phyloP scores from a whole-genome alignment of 2,329 filamentous ascomycete species.

The Fusarium sp. region DNA sequence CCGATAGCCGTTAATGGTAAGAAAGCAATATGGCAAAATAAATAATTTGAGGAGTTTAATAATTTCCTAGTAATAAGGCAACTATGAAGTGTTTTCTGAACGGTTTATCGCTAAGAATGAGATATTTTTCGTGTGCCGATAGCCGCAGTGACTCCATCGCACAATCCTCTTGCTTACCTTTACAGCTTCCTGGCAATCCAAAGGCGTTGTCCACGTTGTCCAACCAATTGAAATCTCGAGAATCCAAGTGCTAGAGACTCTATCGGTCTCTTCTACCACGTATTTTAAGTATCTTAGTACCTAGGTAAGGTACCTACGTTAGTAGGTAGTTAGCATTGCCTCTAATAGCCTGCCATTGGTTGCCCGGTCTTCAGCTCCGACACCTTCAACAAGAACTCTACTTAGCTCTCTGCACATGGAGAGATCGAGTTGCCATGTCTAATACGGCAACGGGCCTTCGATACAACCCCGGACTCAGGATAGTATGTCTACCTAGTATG shows the following conservation, averaged over 20 bases:
- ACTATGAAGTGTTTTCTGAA: too few relatives aligned
- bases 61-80: not conserved
- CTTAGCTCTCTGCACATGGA: not conserved
- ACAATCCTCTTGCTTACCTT: not conserved
- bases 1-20: slow-evolving; percentile 14
- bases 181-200: too few relatives aligned
- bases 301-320: too few relatives aligned
- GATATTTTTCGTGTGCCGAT: slow-evolving; percentile 9
- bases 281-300: too few relatives aligned
- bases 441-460: not conserved
- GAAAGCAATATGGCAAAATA: not conserved
- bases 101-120: too few relatives aligned
- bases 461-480: not conserved
- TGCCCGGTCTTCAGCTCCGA: not conserved
- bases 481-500: not conserved
- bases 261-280: not conserved
- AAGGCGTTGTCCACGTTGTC: not conserved
- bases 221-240: slow-evolving; percentile 1
- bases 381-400: not conserved
- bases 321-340: not conserved
- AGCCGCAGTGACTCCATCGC: slow-evolving; percentile 26
- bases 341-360: not conserved
- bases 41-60: not conserved
- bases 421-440: not conserved
- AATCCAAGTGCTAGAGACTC: not conserved